These are phyloP conservation scores for Ascobolus immersus DNA, from an alignment of 495 filamentous ascomycete genomes.

Conservation along the genomic window DNA sequence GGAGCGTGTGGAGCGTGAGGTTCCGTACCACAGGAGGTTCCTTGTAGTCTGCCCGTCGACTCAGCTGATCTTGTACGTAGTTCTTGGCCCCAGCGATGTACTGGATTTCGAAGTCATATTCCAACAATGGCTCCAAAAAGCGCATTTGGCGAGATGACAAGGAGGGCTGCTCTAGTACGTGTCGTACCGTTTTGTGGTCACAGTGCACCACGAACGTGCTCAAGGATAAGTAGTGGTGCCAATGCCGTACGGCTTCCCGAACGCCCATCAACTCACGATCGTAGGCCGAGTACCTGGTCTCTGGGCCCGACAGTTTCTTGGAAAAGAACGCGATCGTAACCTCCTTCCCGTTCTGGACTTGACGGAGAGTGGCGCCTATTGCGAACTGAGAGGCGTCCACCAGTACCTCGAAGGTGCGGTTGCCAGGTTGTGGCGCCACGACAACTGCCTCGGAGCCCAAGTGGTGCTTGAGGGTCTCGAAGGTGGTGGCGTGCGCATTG, in stretches of 20 bases:
- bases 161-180: neutral
- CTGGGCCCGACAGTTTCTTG: neutral
- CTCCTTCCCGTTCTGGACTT: neutral
- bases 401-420: no score
- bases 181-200: neutral
- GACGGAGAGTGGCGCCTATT: neutral
- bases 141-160: neutral
- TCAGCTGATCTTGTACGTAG: neutral
- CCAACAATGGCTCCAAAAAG: neutral
- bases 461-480: no score
- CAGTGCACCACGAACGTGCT: neutral
- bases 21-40: neutral
- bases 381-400: neutral
- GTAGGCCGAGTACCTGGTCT: neutral
- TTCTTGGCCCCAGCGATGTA: neutral
- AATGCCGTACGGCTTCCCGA: neutral
- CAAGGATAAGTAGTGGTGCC: neutral
- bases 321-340: neutral
- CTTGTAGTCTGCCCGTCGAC: conserved; percentile 1
- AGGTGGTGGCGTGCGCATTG: no score
- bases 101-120: conserved; percentile 1
- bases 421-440: no score
- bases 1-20: no score
- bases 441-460: no score
- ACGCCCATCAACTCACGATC: neutral